Base-by-base conservation (phyloP, 345 rosid species). In the Triadica sebifera region DNA sequence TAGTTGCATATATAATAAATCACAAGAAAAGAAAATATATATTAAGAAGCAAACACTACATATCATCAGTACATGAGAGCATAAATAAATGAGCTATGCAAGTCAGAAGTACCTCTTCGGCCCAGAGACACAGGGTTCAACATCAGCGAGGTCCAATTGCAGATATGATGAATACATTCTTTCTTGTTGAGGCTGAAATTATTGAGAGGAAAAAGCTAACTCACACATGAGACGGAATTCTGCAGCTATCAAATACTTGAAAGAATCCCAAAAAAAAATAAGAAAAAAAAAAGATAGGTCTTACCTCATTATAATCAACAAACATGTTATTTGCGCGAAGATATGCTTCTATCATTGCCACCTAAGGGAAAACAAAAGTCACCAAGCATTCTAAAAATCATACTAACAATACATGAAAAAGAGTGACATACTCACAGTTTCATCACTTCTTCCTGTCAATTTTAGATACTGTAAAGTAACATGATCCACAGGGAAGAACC, bases 401-500 rank as follows among this genome's bases (percentile, higher is more conserved):
- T 22, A 19, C 8, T 39, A 19, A 73, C n/a, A 17, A 45, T 12
- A 45, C 41, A 41, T 4, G n/a, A 68, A 9, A 64, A 51, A 29
- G 25, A 22, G 3, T 3, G 12, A 45, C 2, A 55, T 37, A n/a
- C 94, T 87, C 77, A 95, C 99, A 25, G 96, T 91, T 75, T 95
- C 98, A 67, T 95, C 98, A 74, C 96, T 95, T 79, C 99, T 90
- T 77, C 99, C 99, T 12, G 99, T 95, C 88, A 95, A 83, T 81
- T 88, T 93, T 58, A 95, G 94, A 84, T 93, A 95, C 73, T 95
- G 93, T 69, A 95, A 77, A 38, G 99, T 90, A 78, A 91, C 98
- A 84, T 89, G 96, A 85, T 95, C 99, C 7, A 95, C 99, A 25
- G 98, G 99, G 91, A 95, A 95, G 83, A 95, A 95, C 29, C 99